Percentiles rank a stretch among this genome's conserved stretches.
Conservation (phyloP, 164 flowering plant species). For the Malania oleifera region DNA sequence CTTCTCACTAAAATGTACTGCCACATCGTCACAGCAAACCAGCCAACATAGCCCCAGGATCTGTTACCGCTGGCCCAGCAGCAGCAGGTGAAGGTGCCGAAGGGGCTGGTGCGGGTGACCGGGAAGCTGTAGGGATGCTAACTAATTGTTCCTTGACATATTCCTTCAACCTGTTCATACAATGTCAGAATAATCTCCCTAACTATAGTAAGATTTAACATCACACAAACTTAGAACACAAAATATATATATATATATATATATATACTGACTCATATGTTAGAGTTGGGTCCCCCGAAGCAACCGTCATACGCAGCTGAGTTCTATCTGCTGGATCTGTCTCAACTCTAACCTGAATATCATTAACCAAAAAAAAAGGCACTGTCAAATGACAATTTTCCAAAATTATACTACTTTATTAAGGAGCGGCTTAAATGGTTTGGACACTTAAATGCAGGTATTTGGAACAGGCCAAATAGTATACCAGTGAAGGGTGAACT, state of each 20-base stretch:
- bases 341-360: slow-evolving; percentile 76
- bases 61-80: slow-evolving; percentile 35
- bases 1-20: slow-evolving; percentile 22
- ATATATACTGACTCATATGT: slow-evolving; percentile 72
- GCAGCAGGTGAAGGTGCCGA: slow-evolving; percentile 36
- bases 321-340: slow-evolving; percentile 99
- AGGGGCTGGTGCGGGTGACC: slow-evolving; percentile 34
- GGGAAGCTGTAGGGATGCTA: slow-evolving; percentile 49
- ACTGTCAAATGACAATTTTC: slow-evolving; percentile 3
- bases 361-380: slow-evolving; percentile 1
- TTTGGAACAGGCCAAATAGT: too few relatives aligned
- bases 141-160: slow-evolving; percentile 86
- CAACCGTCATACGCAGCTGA: slow-evolving; percentile 92
- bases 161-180: slow-evolving; percentile 76
- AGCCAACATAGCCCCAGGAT: slow-evolving; percentile 91
- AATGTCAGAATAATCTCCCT: slow-evolving; percentile 11
- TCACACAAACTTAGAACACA: background rate
- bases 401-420: background rate
- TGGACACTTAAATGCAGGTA: too few relatives aligned
- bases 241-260: background rate
- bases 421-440: too few relatives aligned
- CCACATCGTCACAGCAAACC: slow-evolving; percentile 56
- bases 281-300: slow-evolving; percentile 80
- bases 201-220: background rate
- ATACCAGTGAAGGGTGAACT: too few relatives aligned